phyloP scores from a whole-genome alignment of 1,284 basidiomycete species.

The Ustilago trichophora region DNA sequence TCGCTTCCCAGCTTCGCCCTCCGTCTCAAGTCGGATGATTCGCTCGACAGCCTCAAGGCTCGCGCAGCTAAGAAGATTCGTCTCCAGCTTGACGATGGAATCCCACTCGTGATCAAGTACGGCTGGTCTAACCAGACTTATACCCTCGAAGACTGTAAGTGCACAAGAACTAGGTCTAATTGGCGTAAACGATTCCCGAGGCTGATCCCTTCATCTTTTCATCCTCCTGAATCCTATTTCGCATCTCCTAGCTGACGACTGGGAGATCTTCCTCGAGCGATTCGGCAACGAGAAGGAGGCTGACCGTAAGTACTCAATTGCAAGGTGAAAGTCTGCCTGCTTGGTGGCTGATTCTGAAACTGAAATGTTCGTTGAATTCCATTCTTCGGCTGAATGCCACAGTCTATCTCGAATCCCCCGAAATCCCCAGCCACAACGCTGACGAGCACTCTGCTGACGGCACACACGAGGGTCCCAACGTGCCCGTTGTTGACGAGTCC shows the following conservation, averaged over 20 bases:
- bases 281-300: constrained; percentile 58
- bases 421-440: constrained; percentile 47
- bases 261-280: constrained; percentile 64
- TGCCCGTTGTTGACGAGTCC: constrained; percentile 61
- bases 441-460: constrained; percentile 35
- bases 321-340: no score
- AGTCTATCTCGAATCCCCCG: constrained; percentile 62
- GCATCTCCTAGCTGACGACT: constrained; percentile 65
- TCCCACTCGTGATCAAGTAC: constrained; percentile 62
- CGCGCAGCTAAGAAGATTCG: constrained; percentile 61
- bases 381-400: neutral
- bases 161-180: no score
- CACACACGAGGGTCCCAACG: constrained; percentile 51
- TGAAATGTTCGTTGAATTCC: neutral
- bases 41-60: constrained; percentile 51
- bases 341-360: neutral
- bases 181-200: no score
- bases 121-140: constrained; percentile 56
- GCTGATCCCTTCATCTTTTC: neutral
- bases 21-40: constrained; percentile 59
- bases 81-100: constrained; percentile 55
- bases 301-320: constrained; percentile 60
- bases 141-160: constrained; percentile 61
- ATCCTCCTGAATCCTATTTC: no score
- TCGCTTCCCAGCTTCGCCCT: constrained; percentile 62